Evolutionary conservation across 2,329 filamentous ascomycete species (phyloP).

Genomic region (Didymella pinodella): DNA sequence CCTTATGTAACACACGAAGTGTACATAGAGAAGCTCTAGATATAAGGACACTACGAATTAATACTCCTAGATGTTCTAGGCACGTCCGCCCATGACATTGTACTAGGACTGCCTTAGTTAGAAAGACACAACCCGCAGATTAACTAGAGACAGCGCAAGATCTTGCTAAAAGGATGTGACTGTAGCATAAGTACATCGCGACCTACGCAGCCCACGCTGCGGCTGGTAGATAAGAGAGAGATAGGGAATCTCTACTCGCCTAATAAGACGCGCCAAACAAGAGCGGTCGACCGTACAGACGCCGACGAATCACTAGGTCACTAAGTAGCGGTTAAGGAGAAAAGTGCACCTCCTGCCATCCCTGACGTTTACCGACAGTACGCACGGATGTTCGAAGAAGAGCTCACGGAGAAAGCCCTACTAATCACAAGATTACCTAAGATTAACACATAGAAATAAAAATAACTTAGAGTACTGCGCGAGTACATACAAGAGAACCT

Average conservation of each 20-base stretch:
- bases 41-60: not conserved
- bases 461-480: too few relatives aligned
- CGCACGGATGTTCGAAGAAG: not conserved
- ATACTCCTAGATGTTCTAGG: not conserved
- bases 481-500: too few relatives aligned
- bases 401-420: too few relatives aligned
- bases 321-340: not conserved
- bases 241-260: not conserved
- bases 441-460: too few relatives aligned
- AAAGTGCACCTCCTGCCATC: not conserved
- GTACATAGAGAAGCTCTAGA: too few relatives aligned
- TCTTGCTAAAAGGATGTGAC: not conserved
- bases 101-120: slow-evolving; percentile 2
- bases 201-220: too few relatives aligned
- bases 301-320: too few relatives aligned
- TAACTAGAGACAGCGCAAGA: not conserved
- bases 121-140: not conserved
- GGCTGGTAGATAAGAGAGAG: not conserved
- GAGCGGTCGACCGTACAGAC: not conserved
- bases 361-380: not conserved
- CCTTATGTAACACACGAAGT: not conserved
- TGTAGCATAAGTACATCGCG: not conserved
- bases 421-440: too few relatives aligned
- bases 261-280: not conserved
- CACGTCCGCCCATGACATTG: not conserved